Evolutionary conservation across 2,329 filamentous ascomycete genomes (phyloP).

Genomic region (Penicillium sp.): DNA sequence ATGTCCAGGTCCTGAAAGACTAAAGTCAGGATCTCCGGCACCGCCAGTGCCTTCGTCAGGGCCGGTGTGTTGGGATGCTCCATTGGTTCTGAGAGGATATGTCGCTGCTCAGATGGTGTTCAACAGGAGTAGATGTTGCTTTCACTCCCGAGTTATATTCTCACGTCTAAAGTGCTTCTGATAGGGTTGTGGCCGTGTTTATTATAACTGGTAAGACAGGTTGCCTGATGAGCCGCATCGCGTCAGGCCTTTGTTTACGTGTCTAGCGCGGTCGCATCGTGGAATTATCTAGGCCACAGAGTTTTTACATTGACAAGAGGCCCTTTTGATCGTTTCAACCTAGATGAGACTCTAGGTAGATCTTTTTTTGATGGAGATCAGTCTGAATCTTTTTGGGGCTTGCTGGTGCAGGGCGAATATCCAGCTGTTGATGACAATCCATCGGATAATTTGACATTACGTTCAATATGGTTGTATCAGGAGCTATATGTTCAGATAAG

Average conservation of each 20-base stretch:
- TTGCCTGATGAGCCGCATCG: not conserved
- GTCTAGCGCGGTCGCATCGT: not conserved
- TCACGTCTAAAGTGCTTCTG: not conserved
- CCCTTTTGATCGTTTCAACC: no score
- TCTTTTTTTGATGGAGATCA: no score
- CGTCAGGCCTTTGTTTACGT: not conserved
- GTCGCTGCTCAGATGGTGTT: no score
- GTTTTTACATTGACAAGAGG: no score
- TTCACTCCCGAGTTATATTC: not conserved
- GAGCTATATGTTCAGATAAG: no score
- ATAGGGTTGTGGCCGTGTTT: not conserved
- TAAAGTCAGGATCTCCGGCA: not conserved
- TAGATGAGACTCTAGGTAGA: no score
- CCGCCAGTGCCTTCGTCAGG: not conserved
- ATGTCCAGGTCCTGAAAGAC: not conserved
- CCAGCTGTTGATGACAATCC: no score
- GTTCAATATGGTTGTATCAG: no score
- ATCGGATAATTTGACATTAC: no score
- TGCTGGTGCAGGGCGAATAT: no score
- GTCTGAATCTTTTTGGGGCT: no score
- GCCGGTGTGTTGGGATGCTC: not conserved
- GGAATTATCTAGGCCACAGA: not conserved
- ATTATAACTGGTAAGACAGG: no score
- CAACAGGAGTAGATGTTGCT: not conserved
- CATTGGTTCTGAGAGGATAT: not conserved